Evolutionary conservation across 2,329 filamentous ascomycete genomes (phyloP), one percentile per base, ranked within the genome.

Genomic region (Cadophora gregata): DNA sequence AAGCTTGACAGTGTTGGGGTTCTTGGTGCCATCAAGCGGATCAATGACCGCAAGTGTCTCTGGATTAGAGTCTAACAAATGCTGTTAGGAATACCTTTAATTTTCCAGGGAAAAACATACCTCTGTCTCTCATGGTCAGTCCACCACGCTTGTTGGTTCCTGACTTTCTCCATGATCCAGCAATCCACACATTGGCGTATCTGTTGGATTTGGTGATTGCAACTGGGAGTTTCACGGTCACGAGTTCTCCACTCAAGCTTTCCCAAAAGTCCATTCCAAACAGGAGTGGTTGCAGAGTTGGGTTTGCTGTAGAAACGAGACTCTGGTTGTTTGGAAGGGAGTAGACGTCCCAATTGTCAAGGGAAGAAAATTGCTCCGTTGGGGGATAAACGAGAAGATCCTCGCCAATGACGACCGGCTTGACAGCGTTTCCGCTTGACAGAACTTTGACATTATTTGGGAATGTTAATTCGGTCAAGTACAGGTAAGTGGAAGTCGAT

Each of bases 211-310:
- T 85, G 60, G 83, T 81, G 55, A 91, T 77, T 51, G 86, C 87
- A 14, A 80, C 82, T 1, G 87, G 85, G 55, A 79, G 82, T 70
- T 81, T 82, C 56, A 92, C 79, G 0, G 86, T 90, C 16, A 93
- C 89, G 8, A 91, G 80, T 77, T 92, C 88, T 31, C 89, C 90
- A 63, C 81, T 82, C 66, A 92, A 78, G 69, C 85, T 88, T 82
- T 92, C 88, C 90, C 90, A 92, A 75, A 92, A 93, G 76, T 92
- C 90, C 33, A 92, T 80, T 2, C 90, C 90, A 73, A 88, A 92
- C 50, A 80, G 78, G 25, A 79, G 78, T 1, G 89, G 89, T 67
- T 89, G 77, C 47, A 92, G 81, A 16, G 80, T 79, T 0, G 89
- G 89, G 75, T 92, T 92, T 27, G 33, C 47, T 9, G 38, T 50